These are phyloP conservation scores for Giardia duodenalis DNA, from an alignment of 208 protist genomes.

Conservation along the genomic window DNA sequence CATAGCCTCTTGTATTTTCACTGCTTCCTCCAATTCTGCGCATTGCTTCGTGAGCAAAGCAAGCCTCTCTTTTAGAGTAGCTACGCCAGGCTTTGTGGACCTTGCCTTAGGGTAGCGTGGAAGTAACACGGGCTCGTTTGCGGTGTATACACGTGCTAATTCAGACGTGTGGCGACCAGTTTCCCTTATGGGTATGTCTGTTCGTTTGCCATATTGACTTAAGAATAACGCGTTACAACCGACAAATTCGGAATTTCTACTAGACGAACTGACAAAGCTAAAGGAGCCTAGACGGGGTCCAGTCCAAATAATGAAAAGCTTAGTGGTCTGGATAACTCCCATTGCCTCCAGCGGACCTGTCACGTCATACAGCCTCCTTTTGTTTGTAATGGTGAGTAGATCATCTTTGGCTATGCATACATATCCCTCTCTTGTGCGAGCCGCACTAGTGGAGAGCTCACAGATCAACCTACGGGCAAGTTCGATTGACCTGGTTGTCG, in stretches of 20 bases:
- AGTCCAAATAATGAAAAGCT: slow-evolving; percentile 26
- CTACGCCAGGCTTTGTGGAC: not conserved
- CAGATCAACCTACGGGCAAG: not conserved
- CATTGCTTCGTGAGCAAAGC: not conserved
- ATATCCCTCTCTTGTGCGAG: slow-evolving; percentile 10
- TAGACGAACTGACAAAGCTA: not conserved
- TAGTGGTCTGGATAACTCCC: slow-evolving; percentile 10
- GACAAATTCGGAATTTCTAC: not conserved
- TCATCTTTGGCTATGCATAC: slow-evolving; percentile 22
- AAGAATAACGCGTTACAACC: not conserved
- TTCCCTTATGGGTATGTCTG: not conserved
- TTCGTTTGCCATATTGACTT: not conserved
- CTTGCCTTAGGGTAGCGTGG: not conserved
- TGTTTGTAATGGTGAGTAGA: slow-evolving; percentile 22
- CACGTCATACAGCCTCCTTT: slow-evolving; percentile 27
- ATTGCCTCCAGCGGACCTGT: slow-evolving; percentile 23
- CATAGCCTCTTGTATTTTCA: not conserved
- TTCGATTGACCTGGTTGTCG: slow-evolving; percentile 24
- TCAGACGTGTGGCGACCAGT: not conserved
- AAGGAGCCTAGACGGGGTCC: not conserved
- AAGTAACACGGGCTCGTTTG: not conserved
- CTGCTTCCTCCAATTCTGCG: not conserved
- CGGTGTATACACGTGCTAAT: not conserved
- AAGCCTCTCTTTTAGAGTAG: not conserved
- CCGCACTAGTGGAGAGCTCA: not conserved